These are phyloP conservation scores for Colletotrichum plurivorum DNA, from an alignment of 2,329 filamentous ascomycete species.

Conservation along the genomic window DNA sequence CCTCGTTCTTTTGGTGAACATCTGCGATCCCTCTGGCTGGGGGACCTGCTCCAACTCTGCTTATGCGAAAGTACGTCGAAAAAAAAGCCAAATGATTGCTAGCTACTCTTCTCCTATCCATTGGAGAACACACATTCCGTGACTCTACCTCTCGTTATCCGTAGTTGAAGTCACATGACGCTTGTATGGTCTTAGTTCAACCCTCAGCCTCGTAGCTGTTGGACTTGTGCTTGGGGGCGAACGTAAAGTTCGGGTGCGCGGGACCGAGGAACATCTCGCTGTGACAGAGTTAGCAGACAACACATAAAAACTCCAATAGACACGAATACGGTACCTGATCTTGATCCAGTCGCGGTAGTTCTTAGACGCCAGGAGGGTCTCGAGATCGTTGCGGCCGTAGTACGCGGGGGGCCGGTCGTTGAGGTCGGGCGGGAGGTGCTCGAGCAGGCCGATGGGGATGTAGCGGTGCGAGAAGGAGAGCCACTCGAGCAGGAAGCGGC, in stretches of 20 bases:
- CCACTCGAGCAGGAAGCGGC: slow-evolving; percentile 95
- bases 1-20: neutral
- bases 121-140: neutral
- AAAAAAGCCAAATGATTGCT: neutral
- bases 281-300: slow-evolving; percentile 40
- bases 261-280: slow-evolving; percentile 99
- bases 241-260: slow-evolving; percentile 90
- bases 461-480: slow-evolving; percentile 94
- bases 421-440: slow-evolving; percentile 87
- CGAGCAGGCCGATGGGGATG: slow-evolving; percentile 89
- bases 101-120: neutral
- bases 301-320: neutral
- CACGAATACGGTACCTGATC: slow-evolving; percentile 79
- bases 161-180: no score
- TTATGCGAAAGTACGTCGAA: neutral
- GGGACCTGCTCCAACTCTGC: neutral
- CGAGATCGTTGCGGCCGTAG: slow-evolving; percentile 87
- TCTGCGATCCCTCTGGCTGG: neutral
- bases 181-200: slow-evolving; percentile 48
- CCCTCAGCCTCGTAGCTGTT: slow-evolving; percentile 89
- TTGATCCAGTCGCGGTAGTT: slow-evolving; percentile 99
- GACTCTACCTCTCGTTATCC: neutral
- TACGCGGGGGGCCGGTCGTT: slow-evolving; percentile 92
- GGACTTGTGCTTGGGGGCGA: slow-evolving; percentile 98
- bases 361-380: slow-evolving; percentile 90